A percentile compares a stretch with the other conserved stretches of the same genome.
These are phyloP conservation scores for Aspergillus fructus DNA, from an alignment of 2,329 filamentous ascomycete species.

Conservation along the genomic window DNA sequence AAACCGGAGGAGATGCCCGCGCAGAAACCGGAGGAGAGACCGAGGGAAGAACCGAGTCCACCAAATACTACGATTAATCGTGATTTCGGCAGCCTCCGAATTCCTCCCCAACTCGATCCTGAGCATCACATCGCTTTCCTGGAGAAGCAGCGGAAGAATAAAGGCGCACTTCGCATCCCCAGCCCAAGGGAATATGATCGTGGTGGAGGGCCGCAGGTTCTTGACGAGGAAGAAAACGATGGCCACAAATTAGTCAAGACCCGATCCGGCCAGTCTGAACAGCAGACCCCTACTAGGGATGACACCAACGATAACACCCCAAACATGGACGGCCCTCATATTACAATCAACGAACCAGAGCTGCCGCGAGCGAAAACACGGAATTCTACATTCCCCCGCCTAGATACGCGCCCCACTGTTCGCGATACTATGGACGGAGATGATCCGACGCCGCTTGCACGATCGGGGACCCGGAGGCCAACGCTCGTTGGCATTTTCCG, in stretches of 20 bases:
- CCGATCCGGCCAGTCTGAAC: constrained; percentile 24
- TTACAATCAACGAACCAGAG: constrained; percentile 50
- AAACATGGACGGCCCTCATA: constrained; percentile 38
- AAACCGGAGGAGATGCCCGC: background rate
- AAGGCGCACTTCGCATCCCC: constrained; percentile 79
- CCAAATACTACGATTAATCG: constrained; percentile 10
- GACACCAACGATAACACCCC: background rate
- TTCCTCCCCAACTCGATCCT: constrained; percentile 56
- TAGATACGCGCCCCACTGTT: constrained; percentile 37
- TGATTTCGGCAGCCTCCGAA: constrained; percentile 49
- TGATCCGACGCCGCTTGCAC: constrained; percentile 24
- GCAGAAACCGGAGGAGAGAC: background rate
- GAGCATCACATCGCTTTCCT: constrained; percentile 87
- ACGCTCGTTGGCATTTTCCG: constrained; percentile 35
- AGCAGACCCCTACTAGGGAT: constrained; percentile 13
- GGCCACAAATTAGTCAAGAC: constrained; percentile 23
- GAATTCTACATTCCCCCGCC: constrained; percentile 38
- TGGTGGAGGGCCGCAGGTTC: constrained; percentile 67
- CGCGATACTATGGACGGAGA: constrained; percentile 31
- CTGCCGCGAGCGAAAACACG: constrained; percentile 34
- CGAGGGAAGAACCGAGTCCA: background rate
- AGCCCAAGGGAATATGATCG: constrained; percentile 87
- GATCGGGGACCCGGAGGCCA: constrained; percentile 26
- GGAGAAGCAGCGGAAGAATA: constrained; percentile 75
- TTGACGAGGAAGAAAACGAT: constrained; percentile 50